Evolutionary conservation across 768 basidiomycete species (phyloP), one percentile per base, ranked within the genome.

Genomic region (Mycena vitilis): DNA sequence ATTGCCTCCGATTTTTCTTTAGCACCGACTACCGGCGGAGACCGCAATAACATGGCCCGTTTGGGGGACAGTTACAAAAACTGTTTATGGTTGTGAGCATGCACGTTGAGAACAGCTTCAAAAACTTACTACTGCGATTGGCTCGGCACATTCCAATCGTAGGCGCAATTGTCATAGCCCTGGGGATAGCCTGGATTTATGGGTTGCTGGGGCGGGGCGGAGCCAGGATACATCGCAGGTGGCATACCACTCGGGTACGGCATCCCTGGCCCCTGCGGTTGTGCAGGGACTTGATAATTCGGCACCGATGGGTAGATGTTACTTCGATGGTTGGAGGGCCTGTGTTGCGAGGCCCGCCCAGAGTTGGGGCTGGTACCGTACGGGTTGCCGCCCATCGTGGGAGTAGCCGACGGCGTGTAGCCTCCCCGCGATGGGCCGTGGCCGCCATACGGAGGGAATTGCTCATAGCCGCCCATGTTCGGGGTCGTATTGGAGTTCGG

Each of bases 41-140:
- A 38, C 38, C 38, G 36, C 54, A 56, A 56, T 56, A 56, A 23
- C 54, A 56, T 22, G 54, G 38, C 22, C 37, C 54, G 40, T 56
- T 40, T 5, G 54, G 54, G 20, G 38, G 38, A 38, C 22, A 56
- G 3, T 23, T 18, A 9, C 54, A 56, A 12, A 5, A n/a, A n/a
- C 54, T 56, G 38, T 23, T 0, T 5, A 22, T 15, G 10, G 13
- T 13, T 40, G 37, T 56, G 22, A 56, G 54, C 40, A 40, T 5
- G 5, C 30, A 30, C 30, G 30, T 30, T 30, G 10, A 37, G 34
- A 6, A 18, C 38, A 2, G 7, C 5, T 12, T 23, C 12, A 56
- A 37, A 37, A 22, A n/a, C 16, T 5, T 22, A n/a, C 40, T 22
- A 38, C 54, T 13, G 38, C 12, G n/a, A 15, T 16, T 54, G 53